Evolutionary conservation across 495 filamentous ascomycete genomes (phyloP), one percentile per base, ranked within the genome.

Genomic region (Daldinia bambusicola): DNA sequence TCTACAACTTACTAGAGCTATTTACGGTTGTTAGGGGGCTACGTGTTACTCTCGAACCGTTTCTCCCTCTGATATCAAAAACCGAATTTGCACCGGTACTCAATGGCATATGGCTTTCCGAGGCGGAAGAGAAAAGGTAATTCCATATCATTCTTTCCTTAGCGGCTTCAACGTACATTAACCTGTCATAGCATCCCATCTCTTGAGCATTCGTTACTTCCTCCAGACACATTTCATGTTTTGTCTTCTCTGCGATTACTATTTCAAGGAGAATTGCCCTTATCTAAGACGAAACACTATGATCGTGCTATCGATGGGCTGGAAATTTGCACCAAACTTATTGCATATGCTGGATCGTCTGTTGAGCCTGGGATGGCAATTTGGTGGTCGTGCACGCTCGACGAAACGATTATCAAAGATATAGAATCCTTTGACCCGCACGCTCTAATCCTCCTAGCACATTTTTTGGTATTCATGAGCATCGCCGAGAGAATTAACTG

Each of bases 21-120:
- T 48, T 48, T 48, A 48, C 43, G 9, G 43, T 48, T 48, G 43
- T 48, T 48, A 18, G 18, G 8, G 43, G 43, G 18, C 43, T 48
- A 18, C 43, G 16, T 10, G 9, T 22, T 48, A 48, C 16, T 48
- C 43, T 48, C 9, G 43, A 48, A 48, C 43, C 43, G 9, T 48
- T 48, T 20, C 18, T 10, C 20, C 43, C 20, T 48, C 18, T 48
- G 1, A 48, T 48, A 48, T 8, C 9, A 48, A 48, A 48, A 48
- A 48, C 43, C 1, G 43, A 48, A 48, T 48, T 48, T 20, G 43
- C 18, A 48, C 43, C 43, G 4, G 43, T 48, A 48, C 8, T 22
- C 22, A 9, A 48, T 48, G 43, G 43, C 18, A 48, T 48, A 48
- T 48, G 43, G 43, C 18, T 22, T 48, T 18, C 16, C 10, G 43